Evolutionary conservation across 129 eudicot genomes (phyloP), one percentile per base, ranked within the genome.

Genomic region (Arctium lappa): DNA sequence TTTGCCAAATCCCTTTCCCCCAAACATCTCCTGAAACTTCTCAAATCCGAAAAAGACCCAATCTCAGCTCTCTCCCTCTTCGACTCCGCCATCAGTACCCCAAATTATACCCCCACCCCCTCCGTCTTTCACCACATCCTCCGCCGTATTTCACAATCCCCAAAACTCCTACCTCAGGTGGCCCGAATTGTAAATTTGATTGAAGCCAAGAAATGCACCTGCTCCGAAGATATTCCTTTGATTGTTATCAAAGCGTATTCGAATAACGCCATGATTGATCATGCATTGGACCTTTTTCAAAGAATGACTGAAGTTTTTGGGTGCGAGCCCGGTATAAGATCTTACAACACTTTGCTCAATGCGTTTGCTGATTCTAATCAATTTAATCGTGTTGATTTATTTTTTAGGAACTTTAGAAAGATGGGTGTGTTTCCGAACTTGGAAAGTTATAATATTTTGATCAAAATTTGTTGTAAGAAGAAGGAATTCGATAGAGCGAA

Each of bases 321-420:
- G 53, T 93, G 97, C 37, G 84, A 82, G 4, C 99, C 99, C 0
- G 94, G 97, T 71, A 68, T 92, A 10, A 78, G 92, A 83, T 90
- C 93, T 22, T 93, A 82, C 78, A 95, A 95, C 78, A 80, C 90
- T 42, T 6, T 95, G 75, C 79, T 93, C 30, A 93, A 93, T 74
- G 91, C 90, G 0, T 93, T 91, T 72, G 92, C 82, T 18, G 88
- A 80, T 29, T 66, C 88, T 10, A 77, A 77, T 78, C 88, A 89
- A 68, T 84, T 84, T 76, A 77, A 73, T 9, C 85, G 77, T 32
- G 98, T 93, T 18, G 92, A 88, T 86, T 69, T 88, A 81, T 86
- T 95, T 63, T 89, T 88, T 33, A 85, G 32, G 85, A 72, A 85
- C 72, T 93, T 93, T 73, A 72, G 87, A 53, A 86, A 82, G 32